A percentile compares a stretch with the other conserved stretches of the same genome.
Evolutionary conservation across 345 rosid species (phyloP).

Genomic region (Sapria himalayana): DNA sequence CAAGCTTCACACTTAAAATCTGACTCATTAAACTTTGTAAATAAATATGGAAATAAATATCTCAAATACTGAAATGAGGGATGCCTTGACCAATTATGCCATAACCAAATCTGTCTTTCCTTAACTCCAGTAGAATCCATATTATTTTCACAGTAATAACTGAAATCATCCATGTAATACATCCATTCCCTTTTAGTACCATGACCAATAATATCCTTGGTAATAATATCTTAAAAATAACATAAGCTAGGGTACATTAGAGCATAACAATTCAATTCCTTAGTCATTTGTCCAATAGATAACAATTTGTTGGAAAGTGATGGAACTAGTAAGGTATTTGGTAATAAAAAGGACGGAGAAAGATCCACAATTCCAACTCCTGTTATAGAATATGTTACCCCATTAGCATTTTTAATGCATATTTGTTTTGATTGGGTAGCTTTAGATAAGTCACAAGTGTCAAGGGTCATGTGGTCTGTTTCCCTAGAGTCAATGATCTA

Average conservation of each 20-base stretch:
- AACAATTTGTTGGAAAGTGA: too few species aligned
- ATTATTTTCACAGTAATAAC: neutral
- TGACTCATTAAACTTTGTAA: neutral
- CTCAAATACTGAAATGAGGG: slow-evolving; percentile 4
- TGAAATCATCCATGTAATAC: slow-evolving; percentile 4
- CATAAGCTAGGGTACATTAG: neutral
- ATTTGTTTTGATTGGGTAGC: neutral
- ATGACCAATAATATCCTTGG: slow-evolving; percentile 3
- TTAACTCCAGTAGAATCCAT: neutral
- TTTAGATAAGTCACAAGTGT: neutral
- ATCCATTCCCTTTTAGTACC: neutral
- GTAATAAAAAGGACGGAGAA: too few species aligned
- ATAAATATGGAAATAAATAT: slow-evolving; percentile 1
- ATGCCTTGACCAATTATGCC: slow-evolving; percentile 5
- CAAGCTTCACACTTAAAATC: slow-evolving; percentile 5
- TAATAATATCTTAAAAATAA: slow-evolving; percentile 3
- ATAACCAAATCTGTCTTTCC: slow-evolving; percentile 5
- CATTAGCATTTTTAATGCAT: neutral
- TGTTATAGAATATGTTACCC: neutral
- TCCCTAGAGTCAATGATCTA: neutral
- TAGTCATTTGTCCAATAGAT: too few species aligned
- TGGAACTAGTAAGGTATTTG: too few species aligned
- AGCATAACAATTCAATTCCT: too few species aligned
- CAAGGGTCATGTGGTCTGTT: neutral
- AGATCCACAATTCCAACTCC: neutral